Conservation (phyloP, 257 asterid genomes). For the Ophiorrhiza pumila region DNA sequence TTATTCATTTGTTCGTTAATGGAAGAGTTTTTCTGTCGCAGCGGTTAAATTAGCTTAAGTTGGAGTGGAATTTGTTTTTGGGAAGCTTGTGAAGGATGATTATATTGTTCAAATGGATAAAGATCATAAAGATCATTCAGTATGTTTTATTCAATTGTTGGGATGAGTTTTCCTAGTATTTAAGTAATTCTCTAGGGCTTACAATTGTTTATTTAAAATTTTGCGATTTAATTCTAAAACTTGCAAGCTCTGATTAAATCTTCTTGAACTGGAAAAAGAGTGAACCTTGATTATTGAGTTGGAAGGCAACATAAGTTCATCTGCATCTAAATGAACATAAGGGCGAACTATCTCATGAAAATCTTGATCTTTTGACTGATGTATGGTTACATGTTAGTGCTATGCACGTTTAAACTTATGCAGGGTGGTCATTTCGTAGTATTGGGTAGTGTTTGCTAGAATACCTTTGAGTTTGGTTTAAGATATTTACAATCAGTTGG, state of each 20-base stretch:
- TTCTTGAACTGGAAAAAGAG: background rate
- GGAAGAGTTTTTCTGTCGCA: too few species aligned
- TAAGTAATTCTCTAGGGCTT: too few species aligned
- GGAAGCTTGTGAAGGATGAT: background rate
- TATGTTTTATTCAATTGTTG: too few species aligned
- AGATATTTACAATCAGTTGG: background rate
- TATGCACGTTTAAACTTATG: background rate
- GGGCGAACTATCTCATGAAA: background rate
- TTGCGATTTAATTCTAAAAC: background rate
- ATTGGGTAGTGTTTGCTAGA: background rate
- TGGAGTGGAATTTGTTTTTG: background rate
- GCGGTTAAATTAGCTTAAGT: too few species aligned
- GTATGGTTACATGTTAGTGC: background rate
- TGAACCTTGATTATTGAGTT: background rate
- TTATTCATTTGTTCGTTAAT: background rate
- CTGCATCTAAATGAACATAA: background rate
- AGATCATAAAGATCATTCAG: background rate
- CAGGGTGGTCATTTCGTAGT: background rate
- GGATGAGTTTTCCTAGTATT: too few species aligned
- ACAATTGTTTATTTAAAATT: too few species aligned
- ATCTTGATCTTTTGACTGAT: background rate
- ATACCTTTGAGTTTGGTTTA: background rate
- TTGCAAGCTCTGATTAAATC: background rate
- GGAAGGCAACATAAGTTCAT: too few species aligned
- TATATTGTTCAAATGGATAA: background rate